Conservation (phyloP, 2,329 filamentous ascomycete species). For the Botrytis cinerea region DNA sequence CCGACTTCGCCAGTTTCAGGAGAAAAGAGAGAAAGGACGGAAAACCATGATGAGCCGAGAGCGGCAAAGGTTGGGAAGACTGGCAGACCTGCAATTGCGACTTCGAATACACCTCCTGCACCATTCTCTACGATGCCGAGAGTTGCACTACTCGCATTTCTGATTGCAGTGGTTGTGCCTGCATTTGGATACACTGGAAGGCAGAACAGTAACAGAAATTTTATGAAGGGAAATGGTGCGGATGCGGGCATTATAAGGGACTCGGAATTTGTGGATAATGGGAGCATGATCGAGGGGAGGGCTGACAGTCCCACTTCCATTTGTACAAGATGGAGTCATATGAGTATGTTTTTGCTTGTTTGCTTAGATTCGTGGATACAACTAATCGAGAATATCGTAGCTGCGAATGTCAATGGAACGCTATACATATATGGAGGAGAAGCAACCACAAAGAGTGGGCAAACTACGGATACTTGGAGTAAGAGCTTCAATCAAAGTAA, state of each 20-base stretch:
- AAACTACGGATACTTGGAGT: slow-evolving; percentile 70
- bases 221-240: slow-evolving; percentile 41
- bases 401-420: slow-evolving; percentile 71
- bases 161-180: slow-evolving; percentile 54
- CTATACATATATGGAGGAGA: slow-evolving; percentile 76
- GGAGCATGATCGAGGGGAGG: slow-evolving; percentile 43
- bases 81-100: slow-evolving; percentile 46
- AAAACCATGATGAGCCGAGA: slow-evolving; percentile 3
- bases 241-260: slow-evolving; percentile 50
- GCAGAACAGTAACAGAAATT: slow-evolving; percentile 45
- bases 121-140: slow-evolving; percentile 48
- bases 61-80: slow-evolving; percentile 31
- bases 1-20: neutral
- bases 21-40: neutral
- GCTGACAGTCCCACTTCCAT: slow-evolving; percentile 55
- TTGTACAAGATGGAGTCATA: slow-evolving; percentile 67
- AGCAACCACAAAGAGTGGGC: slow-evolving; percentile 57
- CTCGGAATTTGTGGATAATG: slow-evolving; percentile 41
- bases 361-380: neutral
- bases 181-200: slow-evolving; percentile 47
- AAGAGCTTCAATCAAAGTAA: slow-evolving; percentile 38
- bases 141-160: slow-evolving; percentile 50
- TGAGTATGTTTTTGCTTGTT: slow-evolving; percentile 48
- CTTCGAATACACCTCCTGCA: slow-evolving; percentile 48
- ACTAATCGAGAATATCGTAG: slow-evolving; percentile 36